Base-by-base conservation (phyloP, 768 basidiomycete genomes). In the Lactarius hatsudake region DNA sequence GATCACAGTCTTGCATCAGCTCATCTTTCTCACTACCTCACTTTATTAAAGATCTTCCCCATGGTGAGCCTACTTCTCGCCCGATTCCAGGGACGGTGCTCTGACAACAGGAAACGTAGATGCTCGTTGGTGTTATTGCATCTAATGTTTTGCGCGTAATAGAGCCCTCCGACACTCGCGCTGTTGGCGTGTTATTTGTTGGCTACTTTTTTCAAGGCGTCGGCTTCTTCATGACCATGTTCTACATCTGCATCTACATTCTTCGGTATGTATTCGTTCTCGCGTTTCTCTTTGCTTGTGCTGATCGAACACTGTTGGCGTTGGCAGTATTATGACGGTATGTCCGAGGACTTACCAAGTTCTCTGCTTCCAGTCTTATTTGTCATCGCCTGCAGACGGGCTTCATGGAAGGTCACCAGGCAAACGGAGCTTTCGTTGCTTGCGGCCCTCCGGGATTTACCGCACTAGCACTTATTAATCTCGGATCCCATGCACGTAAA, bases 361-460 rank as follows among this genome's bases (percentile, higher is more conserved):
- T 23, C 17, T 54, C 63, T 51, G 45, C 55, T 13, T 20, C 34
- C 43, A 12, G 34, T n/a, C 53, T 45, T 32, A 61, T 34, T 13
- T 45, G 4, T 28, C 62, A n/a, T 66, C 1, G 0, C 17, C 53
- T 51, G 3, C 61, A 81, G 81, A 81, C 82, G 13, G 81, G 81
- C 17, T 81, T 82, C 69, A 74, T 81, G 63, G 76, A 81, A 57
- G 80, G 81, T 12, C 81, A 81, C 70, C 81, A 82, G 65, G 82
- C 82, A 7, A 82, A 80, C 62, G 80, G 80, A 18, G 81, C 82
- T 3, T 82, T 83, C 69, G 78, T 83, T 38, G 81, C 79, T 38
- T 79, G 79, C 63, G 82, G 82, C 4, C 82, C 82, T 7, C 82
- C 82, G 15, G 81, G 82, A 1, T 83, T 83, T 71, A 83, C 81